Evolutionary conservation across 2,329 filamentous ascomycete species (phyloP), one percentile per base, ranked within the genome.

Genomic region (Paecilomyces formosus): DNA sequence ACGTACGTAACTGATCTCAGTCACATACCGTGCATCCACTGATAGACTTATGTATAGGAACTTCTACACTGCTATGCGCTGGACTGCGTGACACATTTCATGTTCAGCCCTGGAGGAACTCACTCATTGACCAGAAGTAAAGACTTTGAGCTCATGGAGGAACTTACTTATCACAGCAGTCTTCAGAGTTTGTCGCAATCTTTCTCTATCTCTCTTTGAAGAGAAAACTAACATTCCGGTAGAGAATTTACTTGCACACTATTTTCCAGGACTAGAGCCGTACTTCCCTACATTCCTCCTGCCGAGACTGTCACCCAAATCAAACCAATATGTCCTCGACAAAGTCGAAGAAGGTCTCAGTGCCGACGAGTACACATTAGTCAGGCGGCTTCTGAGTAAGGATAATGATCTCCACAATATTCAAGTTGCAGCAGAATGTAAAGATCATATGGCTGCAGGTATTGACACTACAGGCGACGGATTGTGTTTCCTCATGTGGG

Each of bases 381-480:
- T 87, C 53, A 80, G 79, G 66, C 81, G 39, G 33, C 80, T 89
- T 72, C 82, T 67, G 73, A 84, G 65, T 77, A 84, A 72, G 70
- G 73, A 65, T 62, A 74, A 65, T 2, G 70, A 75, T 3, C 76
- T 87, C 33, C 77, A 82, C 33, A 70, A 75, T 3, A 72, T 83
- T 2, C 81, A 86, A 64, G 80, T 84, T 62, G 85, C 85, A 0
- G 86, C 86, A 21, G 87, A 90, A 70, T 88, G 85, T 64, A 81
- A 88, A 58, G 87, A 89, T 64, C 87, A 89, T 69, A 85, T 89
- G 83, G 85, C 82, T 0, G 87, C 87, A 0, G 87, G 87, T 0
- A 88, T 89, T 60, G 87, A 89, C 64, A 89, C 87, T 0, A 89
- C 87, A 0, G 86, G 86, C 15, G 87, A 89, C 63, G 85, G 80